Base-by-base conservation (phyloP, 352 stramenopile genomes). In the Plasmopara viticola region DNA sequence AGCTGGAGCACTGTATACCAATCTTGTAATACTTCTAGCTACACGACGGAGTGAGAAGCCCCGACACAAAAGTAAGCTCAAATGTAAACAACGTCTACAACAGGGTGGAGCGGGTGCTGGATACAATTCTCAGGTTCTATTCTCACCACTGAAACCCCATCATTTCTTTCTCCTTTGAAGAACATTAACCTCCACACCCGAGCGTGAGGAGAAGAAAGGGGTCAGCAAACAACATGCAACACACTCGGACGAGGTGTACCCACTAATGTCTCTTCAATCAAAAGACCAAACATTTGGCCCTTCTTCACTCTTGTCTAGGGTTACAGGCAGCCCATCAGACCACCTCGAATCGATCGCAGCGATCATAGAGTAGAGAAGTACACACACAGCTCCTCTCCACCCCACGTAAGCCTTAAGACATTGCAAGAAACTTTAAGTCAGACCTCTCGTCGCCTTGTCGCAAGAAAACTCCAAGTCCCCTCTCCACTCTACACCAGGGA, bases 151-250 rank as follows among this genome's bases (percentile, higher is more conserved):
- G 47, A 61, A 74, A 85, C 76, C 75, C 67, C 76, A 59, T 44
- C 71, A 87, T 87, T 87, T 85, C 73, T 70, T 70, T 34, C 57
- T 84, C 74, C 73, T 77, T 84, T 83, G 74, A 53, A 31, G 4
- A 39, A 39, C 25, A 45, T 35, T 10, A 2, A 20, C 50, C 49
- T 56, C 37, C 12, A 51, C 3, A 17, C 14, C 52, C 61, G 30
- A 62, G 52, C 35, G 53, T 72, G 54, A 81, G 73, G 73, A 84
- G 75, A 85, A 68, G 70, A 85, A 87, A 87, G 76, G 67, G 74
- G 74, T 79, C 64, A 82, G 60, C 55, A 87, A 87, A 84, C 51
- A 86, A 74, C 70, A 66, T 39, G 14, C 48, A 75, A 72, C 67
- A 69, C 60, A 52, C 61, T 53, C 47, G 44, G 34, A 48, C 43